Percentiles rank a stretch among this genome's conserved stretches.
These are phyloP conservation scores for Albizia julibrissin DNA, from an alignment of 306 rosid genomes.

Conservation along the genomic window DNA sequence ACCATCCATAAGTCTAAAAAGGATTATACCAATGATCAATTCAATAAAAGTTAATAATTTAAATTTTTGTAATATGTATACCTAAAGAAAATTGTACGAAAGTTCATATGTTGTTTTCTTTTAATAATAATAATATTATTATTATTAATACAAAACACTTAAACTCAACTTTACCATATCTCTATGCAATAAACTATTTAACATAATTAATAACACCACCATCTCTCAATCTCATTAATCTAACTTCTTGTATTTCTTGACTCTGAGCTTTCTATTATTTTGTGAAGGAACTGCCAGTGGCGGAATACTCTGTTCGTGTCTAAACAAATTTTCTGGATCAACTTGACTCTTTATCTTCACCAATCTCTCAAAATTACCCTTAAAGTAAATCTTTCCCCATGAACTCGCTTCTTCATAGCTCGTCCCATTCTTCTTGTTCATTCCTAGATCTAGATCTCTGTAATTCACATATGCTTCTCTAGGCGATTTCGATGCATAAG, in stretches of 20 bases:
- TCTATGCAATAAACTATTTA: neutral
- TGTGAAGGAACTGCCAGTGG: constrained; percentile 30
- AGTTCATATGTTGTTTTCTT: neutral
- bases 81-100: neutral
- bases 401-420: constrained; percentile 35
- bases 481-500: constrained; percentile 46
- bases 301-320: constrained; percentile 59
- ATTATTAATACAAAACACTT: neutral
- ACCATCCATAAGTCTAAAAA: too few species aligned
- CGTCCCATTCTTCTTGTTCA: constrained; percentile 42
- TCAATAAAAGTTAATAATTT: neutral
- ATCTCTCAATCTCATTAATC: neutral
- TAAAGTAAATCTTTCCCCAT: constrained; percentile 51
- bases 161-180: neutral
- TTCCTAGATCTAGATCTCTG: constrained; percentile 54
- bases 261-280: neutral
- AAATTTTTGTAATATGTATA: neutral
- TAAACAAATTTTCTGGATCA: constrained; percentile 53
- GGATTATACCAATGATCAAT: too few species aligned
- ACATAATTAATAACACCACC: neutral
- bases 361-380: constrained; percentile 45
- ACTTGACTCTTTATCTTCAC: constrained; percentile 47
- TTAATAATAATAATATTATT: neutral
- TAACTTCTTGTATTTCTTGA: neutral
- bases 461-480: constrained; percentile 53